These are phyloP conservation scores for Oxyria digyna DNA, from an alignment of 148 eudicot species.

Conservation along the genomic window DNA sequence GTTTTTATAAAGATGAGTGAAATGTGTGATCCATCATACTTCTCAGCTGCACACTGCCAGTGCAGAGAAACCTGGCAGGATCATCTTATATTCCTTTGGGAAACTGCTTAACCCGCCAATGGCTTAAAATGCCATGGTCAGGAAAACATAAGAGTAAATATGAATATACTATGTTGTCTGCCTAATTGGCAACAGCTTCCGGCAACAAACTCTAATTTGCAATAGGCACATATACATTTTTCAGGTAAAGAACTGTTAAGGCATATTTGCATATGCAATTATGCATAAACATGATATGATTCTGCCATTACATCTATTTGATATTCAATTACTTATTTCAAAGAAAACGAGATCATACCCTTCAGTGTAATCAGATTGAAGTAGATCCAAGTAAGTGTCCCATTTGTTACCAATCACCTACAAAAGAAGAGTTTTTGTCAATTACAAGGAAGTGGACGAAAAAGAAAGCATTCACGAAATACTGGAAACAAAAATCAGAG, in stretches of 20 bases:
- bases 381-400: constrained; percentile 90
- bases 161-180: neutral
- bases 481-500: neutral
- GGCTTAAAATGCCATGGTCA: constrained; percentile 10
- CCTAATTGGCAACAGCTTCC: constrained; percentile 10
- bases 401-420: constrained; percentile 97
- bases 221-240: neutral
- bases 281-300: neutral
- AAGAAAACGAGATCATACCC: constrained; percentile 28
- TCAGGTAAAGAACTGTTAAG: neutral
- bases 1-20: neutral
- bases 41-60: constrained; percentile 15
- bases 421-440: neutral
- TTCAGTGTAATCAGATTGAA: constrained; percentile 84
- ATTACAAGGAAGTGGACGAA: neutral
- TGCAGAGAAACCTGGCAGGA: constrained; percentile 16
- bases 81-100: constrained; percentile 1
- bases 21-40: constrained; percentile 14
- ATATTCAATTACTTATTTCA: neutral
- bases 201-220: neutral
- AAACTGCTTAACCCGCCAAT: constrained; percentile 10
- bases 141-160: neutral
- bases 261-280: neutral
- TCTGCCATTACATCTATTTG: too few relatives aligned
- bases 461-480: neutral